phyloP scores from a whole-genome alignment of 2,329 filamentous ascomycete genomes.

The Chalara sp. region DNA sequence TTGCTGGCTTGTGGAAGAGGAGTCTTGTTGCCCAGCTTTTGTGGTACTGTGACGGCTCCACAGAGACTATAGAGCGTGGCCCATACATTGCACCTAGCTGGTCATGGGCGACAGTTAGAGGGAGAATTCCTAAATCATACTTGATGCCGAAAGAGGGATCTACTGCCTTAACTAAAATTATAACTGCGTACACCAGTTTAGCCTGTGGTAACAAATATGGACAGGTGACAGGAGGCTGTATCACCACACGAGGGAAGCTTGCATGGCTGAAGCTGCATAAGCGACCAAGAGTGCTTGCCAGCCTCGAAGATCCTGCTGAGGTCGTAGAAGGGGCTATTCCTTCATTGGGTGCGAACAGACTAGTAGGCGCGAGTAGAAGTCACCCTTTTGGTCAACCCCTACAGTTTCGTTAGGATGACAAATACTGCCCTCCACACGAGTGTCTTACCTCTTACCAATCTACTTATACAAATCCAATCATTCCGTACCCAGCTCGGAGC shows the following conservation, averaged over 20 bases:
- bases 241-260: neutral
- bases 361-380: neutral
- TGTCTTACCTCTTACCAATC: too few species aligned
- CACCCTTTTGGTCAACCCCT: too few species aligned
- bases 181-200: neutral
- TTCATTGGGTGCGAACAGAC: neutral
- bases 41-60: neutral
- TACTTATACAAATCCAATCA: too few species aligned
- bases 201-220: neutral
- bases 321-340: neutral
- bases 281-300: neutral
- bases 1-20: constrained; percentile 1
- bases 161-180: neutral
- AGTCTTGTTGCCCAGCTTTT: neutral
- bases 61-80: neutral
- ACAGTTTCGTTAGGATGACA: too few species aligned
- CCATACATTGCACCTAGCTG: neutral
- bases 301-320: neutral
- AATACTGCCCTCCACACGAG: too few species aligned
- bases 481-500: too few species aligned
- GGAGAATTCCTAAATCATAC: neutral
- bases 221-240: neutral
- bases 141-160: neutral
- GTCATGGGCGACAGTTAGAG: neutral
- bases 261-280: neutral